Percentiles rank a stretch among this genome's conserved stretches.
phyloP scores from a whole-genome alignment of 441 rosid genomes.

The Pelargonium fulgidum region DNA sequence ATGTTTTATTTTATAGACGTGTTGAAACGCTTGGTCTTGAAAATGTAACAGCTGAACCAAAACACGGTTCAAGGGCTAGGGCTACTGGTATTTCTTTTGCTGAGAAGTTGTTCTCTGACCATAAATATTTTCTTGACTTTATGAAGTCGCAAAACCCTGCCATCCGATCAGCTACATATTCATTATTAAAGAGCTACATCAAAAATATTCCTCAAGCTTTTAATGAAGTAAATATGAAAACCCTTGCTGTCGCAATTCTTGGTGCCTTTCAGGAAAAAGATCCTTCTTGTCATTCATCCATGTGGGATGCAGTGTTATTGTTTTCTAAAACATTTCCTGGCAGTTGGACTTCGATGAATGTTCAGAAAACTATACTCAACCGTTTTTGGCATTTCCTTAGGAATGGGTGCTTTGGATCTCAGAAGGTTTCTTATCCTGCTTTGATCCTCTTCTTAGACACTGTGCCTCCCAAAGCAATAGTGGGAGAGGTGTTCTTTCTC shows the following conservation, averaged over 20 bases:
- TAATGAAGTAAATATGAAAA: constrained; percentile 54
- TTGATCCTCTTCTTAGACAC: constrained; percentile 58
- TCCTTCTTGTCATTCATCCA: constrained; percentile 75
- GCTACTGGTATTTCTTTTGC: constrained; percentile 55
- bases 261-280: constrained; percentile 87
- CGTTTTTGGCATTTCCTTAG: constrained; percentile 71
- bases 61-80: constrained; percentile 74
- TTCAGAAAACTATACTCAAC: constrained; percentile 58
- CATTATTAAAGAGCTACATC: constrained; percentile 59
- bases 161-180: constrained; percentile 73
- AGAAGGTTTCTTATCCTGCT: constrained; percentile 86
- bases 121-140: constrained; percentile 69
- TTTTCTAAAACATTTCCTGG: constrained; percentile 72
- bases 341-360: constrained; percentile 62
- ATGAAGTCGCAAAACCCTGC: constrained; percentile 64
- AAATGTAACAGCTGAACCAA: constrained; percentile 46
- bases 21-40: constrained; percentile 59
- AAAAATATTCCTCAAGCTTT: constrained; percentile 66
- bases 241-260: constrained; percentile 60
- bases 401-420: constrained; percentile 86
- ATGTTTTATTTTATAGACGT: constrained; percentile 49
- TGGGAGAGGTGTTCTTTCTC: constrained; percentile 59
- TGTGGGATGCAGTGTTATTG: constrained; percentile 83
- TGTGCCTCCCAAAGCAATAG: constrained; percentile 52
- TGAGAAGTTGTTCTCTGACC: constrained; percentile 62